phyloP scores from a whole-genome alignment of 352 stramenopile species.

The Globisporangium nagaii region DNA sequence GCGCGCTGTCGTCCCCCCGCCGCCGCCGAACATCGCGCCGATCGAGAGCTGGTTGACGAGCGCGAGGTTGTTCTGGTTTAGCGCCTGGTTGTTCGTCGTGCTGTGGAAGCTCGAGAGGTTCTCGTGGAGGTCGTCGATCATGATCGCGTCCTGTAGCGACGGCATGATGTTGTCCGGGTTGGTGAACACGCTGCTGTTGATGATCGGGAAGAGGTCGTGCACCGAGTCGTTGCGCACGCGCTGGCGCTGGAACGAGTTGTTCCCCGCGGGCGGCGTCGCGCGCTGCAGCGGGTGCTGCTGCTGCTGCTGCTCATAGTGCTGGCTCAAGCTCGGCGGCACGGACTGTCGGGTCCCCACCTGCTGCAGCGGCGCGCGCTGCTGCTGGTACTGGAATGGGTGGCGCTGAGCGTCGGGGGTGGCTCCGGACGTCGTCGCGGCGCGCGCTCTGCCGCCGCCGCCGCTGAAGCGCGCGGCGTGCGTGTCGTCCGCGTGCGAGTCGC shows the following conservation, averaged over 20 bases:
- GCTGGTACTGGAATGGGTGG: slow-evolving; percentile 6
- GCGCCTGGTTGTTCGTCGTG: neutral
- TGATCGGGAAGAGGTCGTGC: slow-evolving; percentile 60
- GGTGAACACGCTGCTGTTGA: slow-evolving; percentile 53
- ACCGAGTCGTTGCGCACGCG: slow-evolving; percentile 36
- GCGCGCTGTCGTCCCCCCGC: neutral
- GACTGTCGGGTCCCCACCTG: neutral
- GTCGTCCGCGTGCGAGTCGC: slow-evolving; percentile 17
- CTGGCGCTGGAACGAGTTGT: slow-evolving; percentile 11
- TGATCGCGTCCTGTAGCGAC: slow-evolving; percentile 66
- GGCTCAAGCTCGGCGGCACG: too few relatives aligned
- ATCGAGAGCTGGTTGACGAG: slow-evolving; percentile 8
- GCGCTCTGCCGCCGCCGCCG: neutral
- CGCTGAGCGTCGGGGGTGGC: neutral
- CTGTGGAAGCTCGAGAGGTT: slow-evolving; percentile 13
- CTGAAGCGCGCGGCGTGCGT: neutral
- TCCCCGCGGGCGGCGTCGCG: slow-evolving; percentile 10
- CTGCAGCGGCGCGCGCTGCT: slow-evolving; percentile 5
- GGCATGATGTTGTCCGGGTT: slow-evolving; percentile 74
- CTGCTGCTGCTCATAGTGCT: slow-evolving; percentile 14
- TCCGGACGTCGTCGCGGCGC: neutral
- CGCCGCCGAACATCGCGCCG: slow-evolving; percentile 5
- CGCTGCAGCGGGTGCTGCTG: slow-evolving; percentile 15
- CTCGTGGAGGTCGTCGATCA: slow-evolving; percentile 60
- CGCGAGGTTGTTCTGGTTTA: neutral